A percentile compares a stretch with the other conserved stretches of the same genome.
Evolutionary conservation across 2,329 filamentous ascomycete genomes (phyloP).

Genomic region (Scytalidium lignicola): DNA sequence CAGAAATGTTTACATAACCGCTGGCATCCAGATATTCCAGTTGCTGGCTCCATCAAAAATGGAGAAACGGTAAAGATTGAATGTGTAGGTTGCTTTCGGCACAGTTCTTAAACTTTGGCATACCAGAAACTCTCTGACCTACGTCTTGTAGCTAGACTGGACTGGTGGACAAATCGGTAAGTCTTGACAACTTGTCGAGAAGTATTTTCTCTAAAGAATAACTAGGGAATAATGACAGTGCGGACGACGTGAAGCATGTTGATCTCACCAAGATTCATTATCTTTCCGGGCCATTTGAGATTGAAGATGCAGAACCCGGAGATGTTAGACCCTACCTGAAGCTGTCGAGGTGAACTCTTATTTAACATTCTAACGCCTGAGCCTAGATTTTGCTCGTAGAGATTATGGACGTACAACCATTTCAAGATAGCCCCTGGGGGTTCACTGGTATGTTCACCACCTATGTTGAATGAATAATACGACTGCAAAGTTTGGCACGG

Average conservation of each 20-base stretch:
- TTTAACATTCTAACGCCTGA: background rate
- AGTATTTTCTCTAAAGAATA: background rate
- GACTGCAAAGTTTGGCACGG: too few relatives aligned
- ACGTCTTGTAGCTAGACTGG: slow-evolving; percentile 31
- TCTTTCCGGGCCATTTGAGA: slow-evolving; percentile 81
- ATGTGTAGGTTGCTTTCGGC: slow-evolving; percentile 48
- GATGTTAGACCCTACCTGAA: slow-evolving; percentile 50
- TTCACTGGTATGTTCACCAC: slow-evolving; percentile 64
- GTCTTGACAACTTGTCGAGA: background rate
- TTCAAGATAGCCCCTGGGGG: slow-evolving; percentile 82
- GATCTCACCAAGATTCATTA: slow-evolving; percentile 85
- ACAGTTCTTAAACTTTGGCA: background rate
- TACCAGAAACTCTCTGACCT: background rate
- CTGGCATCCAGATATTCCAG: slow-evolving; percentile 89
- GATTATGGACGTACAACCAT: slow-evolving; percentile 88
- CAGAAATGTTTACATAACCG: slow-evolving; percentile 74
- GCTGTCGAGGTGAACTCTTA: background rate
- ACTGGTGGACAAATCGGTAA: slow-evolving; percentile 79
- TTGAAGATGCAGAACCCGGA: slow-evolving; percentile 78
- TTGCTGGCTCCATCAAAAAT: slow-evolving; percentile 65
- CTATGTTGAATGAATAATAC: background rate
- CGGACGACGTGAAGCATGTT: slow-evolving; percentile 81
- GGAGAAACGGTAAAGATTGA: slow-evolving; percentile 91
- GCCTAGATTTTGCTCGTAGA: slow-evolving; percentile 56
- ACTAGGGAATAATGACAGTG: slow-evolving; percentile 72